Evolutionary conservation across 805 yeast genomes (phyloP), one percentile per base, ranked within the genome.

Genomic region (Starmerella sirachaensis): DNA sequence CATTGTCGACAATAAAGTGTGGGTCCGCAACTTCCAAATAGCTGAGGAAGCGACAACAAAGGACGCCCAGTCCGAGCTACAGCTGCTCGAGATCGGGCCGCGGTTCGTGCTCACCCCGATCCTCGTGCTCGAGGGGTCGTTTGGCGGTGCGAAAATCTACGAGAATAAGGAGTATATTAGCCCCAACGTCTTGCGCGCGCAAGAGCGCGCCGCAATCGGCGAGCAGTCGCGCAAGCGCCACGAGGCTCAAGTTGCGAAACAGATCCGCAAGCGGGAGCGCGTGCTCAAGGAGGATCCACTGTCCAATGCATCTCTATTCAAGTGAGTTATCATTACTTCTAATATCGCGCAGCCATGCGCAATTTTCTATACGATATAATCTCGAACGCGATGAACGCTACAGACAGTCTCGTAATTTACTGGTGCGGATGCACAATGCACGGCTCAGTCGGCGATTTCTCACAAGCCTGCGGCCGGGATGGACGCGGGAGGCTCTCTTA

Each of bases 141-240:
- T 91, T 53, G 88, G 95, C 40, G 98, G 98, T 16, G 95, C 97
- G 47, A 84, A 86, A 69, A 85, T 91, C 48, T 91, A 83, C 62
- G 97, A 91, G 56, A 91, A 91, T 66, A 86, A 83, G 66, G 91
- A 88, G 62, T 91, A 82, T 61, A 94, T 91, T 33, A 82, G 94
- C 43, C 98, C 98, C 48, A 91, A 91, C 68, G 75, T 81, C 43
- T 88, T 79, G 27, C 80, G 98, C 66, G 83, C 98, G 10, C 95
- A 86, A 66, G 45, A 69, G 47, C 81, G 74, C 58, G 80, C 77
- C 51, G 72, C 79, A 56, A 76, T 79, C 38, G 96, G 96, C 3
- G 72, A 68, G 37, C 76, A 75, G 49, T 94, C 95, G 30, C 70
- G 68, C 48, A 60, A 73, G 26, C 76, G 97, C 63, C 72, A 79